A percentile compares a stretch with the other conserved stretches of the same genome.
Conservation (phyloP, 2,329 filamentous ascomycete genomes). For the Cytospora schulzeri region DNA sequence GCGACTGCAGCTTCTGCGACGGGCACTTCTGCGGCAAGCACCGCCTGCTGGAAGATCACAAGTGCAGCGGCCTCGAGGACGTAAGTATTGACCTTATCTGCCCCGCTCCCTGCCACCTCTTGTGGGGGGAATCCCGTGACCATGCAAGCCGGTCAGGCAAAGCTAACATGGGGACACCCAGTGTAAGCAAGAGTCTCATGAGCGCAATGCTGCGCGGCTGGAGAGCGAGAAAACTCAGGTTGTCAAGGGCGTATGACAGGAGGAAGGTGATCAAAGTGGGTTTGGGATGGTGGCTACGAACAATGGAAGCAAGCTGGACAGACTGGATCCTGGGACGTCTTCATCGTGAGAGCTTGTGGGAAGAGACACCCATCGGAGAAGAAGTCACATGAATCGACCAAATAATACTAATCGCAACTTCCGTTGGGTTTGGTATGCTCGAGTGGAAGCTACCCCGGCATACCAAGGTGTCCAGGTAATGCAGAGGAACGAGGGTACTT, state of each 20-base stretch:
- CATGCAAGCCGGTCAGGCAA: conserved; percentile 33
- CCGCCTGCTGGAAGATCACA: conserved; percentile 89
- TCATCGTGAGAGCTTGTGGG: background rate
- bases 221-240: conserved; percentile 91
- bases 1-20: conserved; percentile 92
- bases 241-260: conserved; percentile 80
- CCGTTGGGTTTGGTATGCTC: no score
- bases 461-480: no score
- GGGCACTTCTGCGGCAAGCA: conserved; percentile 96
- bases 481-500: no score
- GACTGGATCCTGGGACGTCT: background rate
- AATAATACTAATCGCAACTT: background rate
- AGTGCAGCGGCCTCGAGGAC: conserved; percentile 89
- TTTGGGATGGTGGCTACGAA: background rate
- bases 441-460: no score
- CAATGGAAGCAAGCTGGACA: background rate
- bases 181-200: conserved; percentile 96
- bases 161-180: conserved; percentile 34
- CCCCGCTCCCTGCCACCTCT: no score
- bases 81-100: conserved; percentile 62
- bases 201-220: conserved; percentile 88
- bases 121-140: no score
- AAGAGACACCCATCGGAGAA: background rate
- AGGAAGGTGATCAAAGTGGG: background rate
- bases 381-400: background rate